Evolutionary conservation across 352 stramenopile genomes (phyloP), one percentile per base, ranked within the genome.

Genomic region (Phytophthora nicotianae): DNA sequence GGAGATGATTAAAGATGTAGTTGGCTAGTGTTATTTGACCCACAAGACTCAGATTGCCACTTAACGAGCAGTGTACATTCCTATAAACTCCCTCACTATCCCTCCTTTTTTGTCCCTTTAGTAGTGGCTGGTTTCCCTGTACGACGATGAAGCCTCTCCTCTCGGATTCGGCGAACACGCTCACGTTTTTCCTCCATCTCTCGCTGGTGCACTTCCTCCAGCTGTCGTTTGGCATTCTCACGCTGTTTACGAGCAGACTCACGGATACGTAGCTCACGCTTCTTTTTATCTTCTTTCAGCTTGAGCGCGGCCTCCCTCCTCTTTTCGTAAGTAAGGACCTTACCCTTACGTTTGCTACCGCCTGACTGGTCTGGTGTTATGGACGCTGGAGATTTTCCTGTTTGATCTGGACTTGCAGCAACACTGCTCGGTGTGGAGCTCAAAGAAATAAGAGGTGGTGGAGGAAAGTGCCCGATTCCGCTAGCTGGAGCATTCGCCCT

Each of bases 181-280:
- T 91, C 81, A 23, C 73, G 74, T 41, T 88, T 91, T 49, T 83
- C 80, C 16, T 88, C 84, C 46, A 89, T 74, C 23, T 93, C 78
- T 58, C 79, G 74, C 14, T 90, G 76, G 20, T 93, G 81, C 2
- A 64, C 73, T 47, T 87, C 75, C 48, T 91, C 82, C 6, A 91
- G 67, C 56, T 91, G 71, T 41, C 80, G 78, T 23, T 78, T 75
- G 1, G 80, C 68, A 19, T 89, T 74, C 42, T 93, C 82, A 16
- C 82, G 80, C 51, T 89, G 75, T 43, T 91, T 90, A 29, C 80
- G 75, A 2, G 78, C 84, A 23, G 77, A 62, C 32, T 91, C 81
- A 2, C 81, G 84, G 3, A 73, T 81, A 10, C 77, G 78, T 26
- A 89, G 59, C 35, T 90, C 81, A 16, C 84, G 78, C 41, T 75